Evolutionary conservation across 2,329 filamentous ascomycete species (phyloP), one percentile per base, ranked within the genome.

Genomic region (Geosmithia flava): DNA sequence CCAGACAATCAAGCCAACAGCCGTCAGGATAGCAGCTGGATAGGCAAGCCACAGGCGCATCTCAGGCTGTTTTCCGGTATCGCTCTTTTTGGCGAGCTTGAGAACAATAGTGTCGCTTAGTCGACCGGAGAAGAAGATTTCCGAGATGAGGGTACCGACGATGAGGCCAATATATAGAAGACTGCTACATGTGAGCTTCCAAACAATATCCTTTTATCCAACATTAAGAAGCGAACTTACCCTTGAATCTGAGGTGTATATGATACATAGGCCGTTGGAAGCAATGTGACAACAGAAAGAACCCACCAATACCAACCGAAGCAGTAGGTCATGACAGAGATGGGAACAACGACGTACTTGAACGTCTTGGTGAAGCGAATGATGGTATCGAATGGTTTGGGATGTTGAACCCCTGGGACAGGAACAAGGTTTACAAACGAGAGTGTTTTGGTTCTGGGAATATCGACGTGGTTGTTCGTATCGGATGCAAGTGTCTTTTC

Each of bases 241-340:
- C 74, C 74, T 53, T 78, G 75, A 29, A 70, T 69, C 44, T 75
- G 60, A 2, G 73, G 66, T 0, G 59, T 57, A 50, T 73, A 71
- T n/a, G 61, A 53, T n/a, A 56, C 56, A 50, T 78, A 78, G 20
- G 75, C 75, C 2, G 68, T 64, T 0, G 75, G 74, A 3, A 75
- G 60, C 62, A 75, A 67, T 2, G 74, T 76, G 48, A 77, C 70
- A 19, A 76, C 65, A 0, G 68, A 70, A 11, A 76, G 52, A 5
- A 76, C 62, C 74, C 74, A 78, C 73, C 74, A 79, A 55, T 78
- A 79, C 69, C 73, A 76, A 2, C 64, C 56, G 52, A 75, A 78
- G 52, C 66, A 71, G 58, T 74, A 80, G 8, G 66, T 64, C 8
- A 71, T 51, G 3, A 77, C 63, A 2, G 68, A 58, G 8, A 77